Evolutionary conservation across 495 filamentous ascomycete genomes (phyloP), one percentile per base, ranked within the genome.

Genomic region (Aspergillus homomorphus): DNA sequence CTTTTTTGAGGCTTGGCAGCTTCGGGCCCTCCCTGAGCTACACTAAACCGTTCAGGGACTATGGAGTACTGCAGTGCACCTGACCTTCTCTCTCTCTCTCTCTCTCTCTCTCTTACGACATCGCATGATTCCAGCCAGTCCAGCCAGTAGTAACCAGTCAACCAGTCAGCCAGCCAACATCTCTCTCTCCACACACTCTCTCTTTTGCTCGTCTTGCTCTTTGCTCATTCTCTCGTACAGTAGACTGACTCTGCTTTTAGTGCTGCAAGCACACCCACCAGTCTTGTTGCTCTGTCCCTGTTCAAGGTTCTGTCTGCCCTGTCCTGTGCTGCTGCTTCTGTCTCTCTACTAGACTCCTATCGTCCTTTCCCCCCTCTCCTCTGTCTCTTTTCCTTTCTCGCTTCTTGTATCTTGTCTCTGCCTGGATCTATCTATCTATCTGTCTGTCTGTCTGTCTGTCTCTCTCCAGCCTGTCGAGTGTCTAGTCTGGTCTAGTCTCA

Each of bases 51-150:
- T 38, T 38, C 33, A 38, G 33, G 33, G 33, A 38, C 33, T 38
- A 30, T n/a, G n/a, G n/a, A n/a, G 10, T 30, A 30, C 4, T 30
- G n/a, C n/a, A n/a, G n/a, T 30, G 45, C 58, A 53, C 53, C 59
- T 56, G 53, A 53, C 59, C 57, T 26, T 38, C 33, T 38, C 26
- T 30, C 10, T 30, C 26, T 30, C 26, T 30, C 26, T 30, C 10
- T 30, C 26, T 30, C 26, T 38, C 33, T 5, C 33, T 38, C 33
- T 38, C 46, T 56, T 53, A 56, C 58, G 58, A 56, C 58, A 60
- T 60, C 58, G 58, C 58, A 53, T 57, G 59, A 61, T 60, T n/a
- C 38, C 33, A 38, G 33, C 33, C 33, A 38, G 33, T 12, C 33
- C 33, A 38, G 33, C 33, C 33, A 10, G 33, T 12, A 6, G n/a